These are phyloP conservation scores for Suhomyces faveliae DNA, from an alignment of 805 yeast genomes.

Conservation along the genomic window DNA sequence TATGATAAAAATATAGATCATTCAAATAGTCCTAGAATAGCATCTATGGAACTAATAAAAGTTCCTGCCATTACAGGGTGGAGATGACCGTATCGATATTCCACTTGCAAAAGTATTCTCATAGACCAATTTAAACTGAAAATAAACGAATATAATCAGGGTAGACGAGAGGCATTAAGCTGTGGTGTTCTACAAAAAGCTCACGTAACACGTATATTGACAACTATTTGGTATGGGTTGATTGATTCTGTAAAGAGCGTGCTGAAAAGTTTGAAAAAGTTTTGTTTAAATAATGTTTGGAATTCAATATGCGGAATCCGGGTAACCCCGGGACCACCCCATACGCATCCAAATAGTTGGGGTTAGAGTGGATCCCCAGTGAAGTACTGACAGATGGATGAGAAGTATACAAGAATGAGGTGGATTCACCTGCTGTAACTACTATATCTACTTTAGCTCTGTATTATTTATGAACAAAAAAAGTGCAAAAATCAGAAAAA, in stretches of 20 bases:
- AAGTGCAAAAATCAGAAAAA: too few relatives aligned
- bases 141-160: constrained; percentile 49
- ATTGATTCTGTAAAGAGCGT: neutral
- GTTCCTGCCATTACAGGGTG: constrained; percentile 35
- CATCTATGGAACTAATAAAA: constrained; percentile 10
- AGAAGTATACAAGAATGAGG: too few relatives aligned
- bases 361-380: too few relatives aligned
- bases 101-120: constrained; percentile 49
- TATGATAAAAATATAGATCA: constrained; percentile 24
- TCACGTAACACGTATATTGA: constrained; percentile 4
- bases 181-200: constrained; percentile 24
- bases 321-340: neutral
- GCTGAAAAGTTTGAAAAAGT: neutral
- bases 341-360: neutral
- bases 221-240: neutral
- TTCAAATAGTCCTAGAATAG: constrained; percentile 28
- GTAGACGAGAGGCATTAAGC: constrained; percentile 48
- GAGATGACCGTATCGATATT: constrained; percentile 42
- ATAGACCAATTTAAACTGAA: constrained; percentile 46
- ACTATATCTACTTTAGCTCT: too few relatives aligned
- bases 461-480: too few relatives aligned
- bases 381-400: too few relatives aligned
- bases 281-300: neutral
- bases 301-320: neutral
- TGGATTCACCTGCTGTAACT: too few relatives aligned